A percentile compares a stretch with the other conserved stretches of the same genome.
Conservation (phyloP, 2,329 filamentous ascomycete species). For the Elsinoe perseae region DNA sequence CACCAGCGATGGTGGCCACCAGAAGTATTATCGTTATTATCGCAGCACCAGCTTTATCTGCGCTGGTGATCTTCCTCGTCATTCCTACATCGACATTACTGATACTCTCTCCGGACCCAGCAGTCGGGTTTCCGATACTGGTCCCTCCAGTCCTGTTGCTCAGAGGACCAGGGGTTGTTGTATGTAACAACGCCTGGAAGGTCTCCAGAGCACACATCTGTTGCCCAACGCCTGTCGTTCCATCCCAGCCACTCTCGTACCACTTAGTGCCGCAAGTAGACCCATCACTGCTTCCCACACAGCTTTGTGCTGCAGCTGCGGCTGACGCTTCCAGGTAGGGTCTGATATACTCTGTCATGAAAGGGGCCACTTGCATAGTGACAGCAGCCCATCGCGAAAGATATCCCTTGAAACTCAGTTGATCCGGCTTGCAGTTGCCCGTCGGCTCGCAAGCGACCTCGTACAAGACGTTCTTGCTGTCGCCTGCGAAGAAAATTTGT, state of each 20-base stretch:
- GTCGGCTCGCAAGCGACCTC: conserved; percentile 60
- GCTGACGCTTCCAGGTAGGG: conserved; percentile 46
- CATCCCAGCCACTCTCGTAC: conserved; percentile 36
- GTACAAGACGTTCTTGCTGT: conserved; percentile 50
- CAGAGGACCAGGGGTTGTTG: neutral
- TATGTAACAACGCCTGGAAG: conserved; percentile 27
- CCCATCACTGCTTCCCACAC: conserved; percentile 39
- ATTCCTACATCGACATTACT: neutral
- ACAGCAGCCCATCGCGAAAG: conserved; percentile 45
- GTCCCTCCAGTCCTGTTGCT: conserved; percentile 16
- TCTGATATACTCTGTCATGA: conserved; percentile 34
- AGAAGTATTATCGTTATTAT: conserved; percentile 45
- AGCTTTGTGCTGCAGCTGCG: conserved; percentile 45
- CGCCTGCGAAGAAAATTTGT: conserved; percentile 46
- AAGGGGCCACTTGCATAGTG: conserved; percentile 35
- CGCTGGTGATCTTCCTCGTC: conserved; percentile 42
- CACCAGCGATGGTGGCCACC: neutral
- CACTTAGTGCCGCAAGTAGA: conserved; percentile 35
- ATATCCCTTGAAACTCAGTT: conserved; percentile 65
- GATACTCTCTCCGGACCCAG: neutral
- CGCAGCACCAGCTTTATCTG: conserved; percentile 61
- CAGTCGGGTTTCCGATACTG: conserved; percentile 15
- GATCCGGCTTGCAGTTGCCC: conserved; percentile 59
- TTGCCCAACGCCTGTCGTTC: conserved; percentile 43
- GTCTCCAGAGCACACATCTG: conserved; percentile 48